phyloP scores from a whole-genome alignment of 2,329 filamentous ascomycete genomes.

The Trichoderma koningii region DNA sequence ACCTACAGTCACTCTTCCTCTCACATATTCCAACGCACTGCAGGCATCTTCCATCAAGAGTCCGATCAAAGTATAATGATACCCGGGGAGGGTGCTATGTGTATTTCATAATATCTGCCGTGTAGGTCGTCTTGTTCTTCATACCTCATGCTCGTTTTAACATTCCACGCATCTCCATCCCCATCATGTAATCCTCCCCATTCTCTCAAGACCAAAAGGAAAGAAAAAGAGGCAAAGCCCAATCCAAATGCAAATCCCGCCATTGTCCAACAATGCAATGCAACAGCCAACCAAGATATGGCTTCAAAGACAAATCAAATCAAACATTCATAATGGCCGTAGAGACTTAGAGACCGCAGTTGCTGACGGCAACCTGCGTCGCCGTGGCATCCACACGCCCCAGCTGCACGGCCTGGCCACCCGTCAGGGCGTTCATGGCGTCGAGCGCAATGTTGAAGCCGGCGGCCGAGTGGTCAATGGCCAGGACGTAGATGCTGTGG shows the following conservation, averaged over 20 bases:
- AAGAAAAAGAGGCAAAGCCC: not conserved
- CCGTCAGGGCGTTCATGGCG: slow-evolving; percentile 59
- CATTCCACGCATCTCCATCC: slow-evolving; percentile 1
- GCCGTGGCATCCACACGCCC: slow-evolving; percentile 56
- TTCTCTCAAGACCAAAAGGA: not conserved
- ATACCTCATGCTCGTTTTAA: slow-evolving; percentile 7
- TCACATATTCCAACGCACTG: not conserved
- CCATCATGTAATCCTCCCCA: not conserved
- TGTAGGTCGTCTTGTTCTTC: slow-evolving; percentile 7
- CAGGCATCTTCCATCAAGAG: not conserved
- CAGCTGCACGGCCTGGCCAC: slow-evolving; percentile 50
- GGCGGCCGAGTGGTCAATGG: slow-evolving; percentile 53
- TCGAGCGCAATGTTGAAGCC: slow-evolving; percentile 59
- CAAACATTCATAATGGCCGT: not conserved
- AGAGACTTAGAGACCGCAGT: slow-evolving; percentile 44
- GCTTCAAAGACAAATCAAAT: not conserved
- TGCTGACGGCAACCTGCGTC: slow-evolving; percentile 45
- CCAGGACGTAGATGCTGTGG: slow-evolving; percentile 56
- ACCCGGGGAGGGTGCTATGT: slow-evolving; percentile 12
- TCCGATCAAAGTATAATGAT: slow-evolving; percentile 4
- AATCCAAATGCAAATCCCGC: slow-evolving; percentile 18
- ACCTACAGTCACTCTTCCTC: not conserved
- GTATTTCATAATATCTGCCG: slow-evolving; percentile 18
- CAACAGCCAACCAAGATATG: not conserved
- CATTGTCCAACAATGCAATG: slow-evolving; percentile 16